Evolutionary conservation across 2,329 filamentous ascomycete genomes (phyloP).

Genomic region (Lasiodiplodia theobromae): DNA sequence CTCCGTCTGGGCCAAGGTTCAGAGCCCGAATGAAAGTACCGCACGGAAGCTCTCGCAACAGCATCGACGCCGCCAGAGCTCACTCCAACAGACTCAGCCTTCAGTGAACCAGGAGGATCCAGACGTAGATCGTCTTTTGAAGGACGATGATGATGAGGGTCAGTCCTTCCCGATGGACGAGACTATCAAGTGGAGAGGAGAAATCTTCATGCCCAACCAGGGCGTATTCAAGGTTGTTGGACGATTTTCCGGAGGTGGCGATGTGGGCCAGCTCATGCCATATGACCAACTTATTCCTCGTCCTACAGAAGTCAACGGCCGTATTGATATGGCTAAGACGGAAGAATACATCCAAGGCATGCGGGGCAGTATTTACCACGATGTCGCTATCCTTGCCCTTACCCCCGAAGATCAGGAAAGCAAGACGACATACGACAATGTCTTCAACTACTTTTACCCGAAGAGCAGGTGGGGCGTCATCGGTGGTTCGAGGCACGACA

Average conservation of each 20-base stretch:
- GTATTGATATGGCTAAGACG: slow-evolving; percentile 82
- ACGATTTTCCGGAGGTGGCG: slow-evolving; percentile 83
- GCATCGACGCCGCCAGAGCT: slow-evolving; percentile 57
- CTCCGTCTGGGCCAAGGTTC: slow-evolving; percentile 83
- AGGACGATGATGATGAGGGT: slow-evolving; percentile 79
- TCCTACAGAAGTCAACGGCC: slow-evolving; percentile 73
- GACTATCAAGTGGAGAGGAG: slow-evolving; percentile 64
- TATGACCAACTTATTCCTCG: slow-evolving; percentile 81
- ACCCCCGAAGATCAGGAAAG: slow-evolving; percentile 65
- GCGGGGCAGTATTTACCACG: slow-evolving; percentile 80
- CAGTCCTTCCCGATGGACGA: slow-evolving; percentile 81
- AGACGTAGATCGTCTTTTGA: slow-evolving; percentile 87
- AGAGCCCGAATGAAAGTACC: slow-evolving; percentile 68
- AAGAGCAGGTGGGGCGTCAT: slow-evolving; percentile 89
- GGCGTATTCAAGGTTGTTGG: slow-evolving; percentile 79
- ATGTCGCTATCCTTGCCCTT: slow-evolving; percentile 82
- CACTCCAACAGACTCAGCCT: slow-evolving; percentile 35
- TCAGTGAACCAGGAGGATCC: slow-evolving; percentile 68
- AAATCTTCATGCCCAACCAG: slow-evolving; percentile 67
- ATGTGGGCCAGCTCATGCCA: slow-evolving; percentile 69
- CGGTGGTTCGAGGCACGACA: slow-evolving; percentile 68
- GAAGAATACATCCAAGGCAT: slow-evolving; percentile 91
- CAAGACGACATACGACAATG: slow-evolving; percentile 69
- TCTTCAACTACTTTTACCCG: slow-evolving; percentile 87
- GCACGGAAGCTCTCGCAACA: slow-evolving; percentile 38